phyloP scores from a whole-genome alignment of 495 filamentous ascomycete species.

The Hypoxylon lienhwacheense region DNA sequence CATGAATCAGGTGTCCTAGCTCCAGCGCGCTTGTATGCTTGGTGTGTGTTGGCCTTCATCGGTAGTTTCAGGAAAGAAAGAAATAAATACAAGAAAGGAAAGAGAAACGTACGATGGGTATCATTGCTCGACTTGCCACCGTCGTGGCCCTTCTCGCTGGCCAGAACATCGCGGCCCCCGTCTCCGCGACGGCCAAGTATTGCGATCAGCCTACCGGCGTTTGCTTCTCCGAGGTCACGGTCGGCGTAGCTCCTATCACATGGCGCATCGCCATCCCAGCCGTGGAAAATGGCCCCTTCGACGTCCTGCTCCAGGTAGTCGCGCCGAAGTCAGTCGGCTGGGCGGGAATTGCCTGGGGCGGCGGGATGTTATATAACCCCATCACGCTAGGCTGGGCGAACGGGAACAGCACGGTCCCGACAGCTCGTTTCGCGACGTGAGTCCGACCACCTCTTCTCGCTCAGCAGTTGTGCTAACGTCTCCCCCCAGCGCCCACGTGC shows the following conservation, averaged over 20 bases:
- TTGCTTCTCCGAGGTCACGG: constrained; percentile 44
- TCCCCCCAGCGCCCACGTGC: constrained; percentile 38
- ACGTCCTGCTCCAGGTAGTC: constrained; percentile 52
- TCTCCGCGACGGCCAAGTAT: constrained; percentile 33
- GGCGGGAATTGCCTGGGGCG: constrained; percentile 53
- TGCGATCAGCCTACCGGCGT: constrained; percentile 45
- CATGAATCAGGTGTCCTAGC: neutral
- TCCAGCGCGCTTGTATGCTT: constrained; percentile 3
- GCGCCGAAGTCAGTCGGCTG: constrained; percentile 48
- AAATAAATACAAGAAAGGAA: too few species aligned
- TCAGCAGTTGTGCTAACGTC: constrained; percentile 8
- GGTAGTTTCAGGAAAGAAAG: too few species aligned
- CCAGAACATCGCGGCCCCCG: constrained; percentile 17
- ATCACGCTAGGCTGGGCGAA: constrained; percentile 52
- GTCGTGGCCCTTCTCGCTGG: constrained; percentile 18
- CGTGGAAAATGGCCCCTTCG: constrained; percentile 46
- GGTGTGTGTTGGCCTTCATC: neutral
- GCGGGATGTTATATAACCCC: constrained; percentile 54
- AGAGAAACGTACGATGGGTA: constrained; percentile 19
- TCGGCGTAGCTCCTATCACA: constrained; percentile 41
- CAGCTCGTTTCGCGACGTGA: constrained; percentile 52
- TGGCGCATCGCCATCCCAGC: constrained; percentile 54
- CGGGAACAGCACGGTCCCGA: constrained; percentile 43
- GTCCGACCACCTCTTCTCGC: constrained; percentile 4
- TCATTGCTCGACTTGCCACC: constrained; percentile 20